Evolutionary conservation across 768 basidiomycete genomes (phyloP), one percentile per base, ranked within the genome.

Genomic region (Neoboletus subvelutipes): DNA sequence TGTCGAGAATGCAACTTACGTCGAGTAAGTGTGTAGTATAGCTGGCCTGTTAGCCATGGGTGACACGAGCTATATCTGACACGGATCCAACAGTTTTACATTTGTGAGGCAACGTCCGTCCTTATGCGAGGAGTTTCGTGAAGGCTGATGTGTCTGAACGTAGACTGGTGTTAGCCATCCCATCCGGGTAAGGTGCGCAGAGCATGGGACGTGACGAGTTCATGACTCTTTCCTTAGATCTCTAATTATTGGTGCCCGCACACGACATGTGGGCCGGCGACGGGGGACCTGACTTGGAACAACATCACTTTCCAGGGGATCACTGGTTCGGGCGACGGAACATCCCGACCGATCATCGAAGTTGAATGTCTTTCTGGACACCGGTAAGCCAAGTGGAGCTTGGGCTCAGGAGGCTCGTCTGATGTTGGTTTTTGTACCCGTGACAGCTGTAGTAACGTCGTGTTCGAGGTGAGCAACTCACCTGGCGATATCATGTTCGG

Each of bases 381-480:
- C 26, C 10, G 5, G 57, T 52, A 45, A 40, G 52, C n/a, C 20
- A 20, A 17, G 5, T 24, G 18, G 13, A 9, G 18, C 6, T 46
- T 34, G 10, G 36, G n/a, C 34, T n/a, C 4, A 5, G 2, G 6
- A 48, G 43, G 17, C 8, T 26, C 17, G 9, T 36, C 50, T 53
- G 28, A 60, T n/a, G 13, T 43, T 39, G 17, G 18, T n/a, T 37
- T 50, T 31, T n/a, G 29, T 52, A 31, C 17, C 24, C 8, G 15
- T 31, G 26, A 40, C 17, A 60, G 57, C 8, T 55, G 52, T 40
- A 49, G 47, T 15, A 10, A 5, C 12, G n/a, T 60, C 12, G 11
- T 6, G 7, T 63, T 66, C 18, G 36, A 66, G 54, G 64, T 63
- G 42, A 4, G 48, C 37, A 10, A n/a, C n/a, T 22, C 39, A 8